phyloP scores from a whole-genome alignment of 768 basidiomycete species.

The Tylopilus plumbeoviolaceoides region DNA sequence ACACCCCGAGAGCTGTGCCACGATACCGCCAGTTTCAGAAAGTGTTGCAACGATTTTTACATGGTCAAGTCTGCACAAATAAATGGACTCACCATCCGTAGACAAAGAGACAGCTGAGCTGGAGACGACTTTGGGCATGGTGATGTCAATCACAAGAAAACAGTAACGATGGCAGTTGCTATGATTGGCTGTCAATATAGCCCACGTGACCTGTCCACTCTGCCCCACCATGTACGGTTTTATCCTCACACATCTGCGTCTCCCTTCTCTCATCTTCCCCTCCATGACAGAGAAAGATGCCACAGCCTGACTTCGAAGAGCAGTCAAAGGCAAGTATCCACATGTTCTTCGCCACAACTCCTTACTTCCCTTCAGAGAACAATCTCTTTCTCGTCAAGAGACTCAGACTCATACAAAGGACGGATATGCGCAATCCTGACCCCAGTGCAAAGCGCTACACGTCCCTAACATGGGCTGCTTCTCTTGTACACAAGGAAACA shows the following conservation, averaged over 20 bases:
- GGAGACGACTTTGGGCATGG: constrained; percentile 91
- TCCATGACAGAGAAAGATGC: constrained; percentile 82
- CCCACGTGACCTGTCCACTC: constrained; percentile 29
- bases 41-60: neutral
- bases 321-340: constrained; percentile 61
- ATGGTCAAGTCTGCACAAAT: neutral
- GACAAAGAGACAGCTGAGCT: constrained; percentile 87
- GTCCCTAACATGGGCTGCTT: constrained; percentile 88
- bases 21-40: constrained; percentile 3
- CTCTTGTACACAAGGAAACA: constrained; percentile 84
- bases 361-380: constrained; percentile 61
- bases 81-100: constrained; percentile 58
- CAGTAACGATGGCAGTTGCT: no score
- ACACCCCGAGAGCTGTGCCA: constrained; percentile 65
- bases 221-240: no score
- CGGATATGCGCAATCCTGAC: constrained; percentile 91
- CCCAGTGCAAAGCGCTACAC: constrained; percentile 71
- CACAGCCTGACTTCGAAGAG: constrained; percentile 67
- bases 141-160: neutral
- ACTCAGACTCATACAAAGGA: constrained; percentile 75
- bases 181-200: constrained; percentile 7
- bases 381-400: constrained; percentile 91
- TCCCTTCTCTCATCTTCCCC: constrained; percentile 21
- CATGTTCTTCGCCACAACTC: neutral
- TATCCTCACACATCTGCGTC: constrained; percentile 15